A percentile compares a stretch with the other conserved stretches of the same genome.
Evolutionary conservation across 352 stramenopile genomes (phyloP).

Genomic region (Globisporangium cederbergense): DNA sequence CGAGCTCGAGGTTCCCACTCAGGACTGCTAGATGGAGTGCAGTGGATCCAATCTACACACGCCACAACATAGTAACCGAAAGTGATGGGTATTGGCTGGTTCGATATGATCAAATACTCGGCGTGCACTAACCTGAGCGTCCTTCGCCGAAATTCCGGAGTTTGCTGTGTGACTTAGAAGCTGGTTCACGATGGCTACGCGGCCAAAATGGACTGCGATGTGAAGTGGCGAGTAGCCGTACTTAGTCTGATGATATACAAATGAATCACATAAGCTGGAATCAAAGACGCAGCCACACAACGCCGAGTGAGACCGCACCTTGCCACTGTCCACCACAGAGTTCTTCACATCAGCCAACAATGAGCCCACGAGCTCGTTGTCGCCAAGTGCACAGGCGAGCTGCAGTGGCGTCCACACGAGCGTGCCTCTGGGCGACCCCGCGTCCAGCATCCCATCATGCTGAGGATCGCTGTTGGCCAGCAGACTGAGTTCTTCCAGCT

Average conservation of each 20-base stretch:
- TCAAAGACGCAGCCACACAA: neutral
- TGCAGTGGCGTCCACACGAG: conserved; percentile 73
- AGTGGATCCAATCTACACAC: conserved; percentile 39
- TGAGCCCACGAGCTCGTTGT: conserved; percentile 36
- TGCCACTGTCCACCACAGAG: conserved; percentile 3
- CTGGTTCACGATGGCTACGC: conserved; percentile 44
- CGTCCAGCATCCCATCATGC: conserved; percentile 35
- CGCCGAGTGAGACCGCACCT: neutral
- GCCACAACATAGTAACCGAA: neutral
- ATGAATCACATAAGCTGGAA: neutral
- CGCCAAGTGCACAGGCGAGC: conserved; percentile 70
- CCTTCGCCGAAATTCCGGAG: conserved; percentile 16
- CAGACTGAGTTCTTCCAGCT: conserved; percentile 38
- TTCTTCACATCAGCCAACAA: conserved; percentile 26
- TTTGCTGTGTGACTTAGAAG: conserved; percentile 29
- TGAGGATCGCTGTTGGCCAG: conserved; percentile 19
- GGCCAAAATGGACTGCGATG: conserved; percentile 60
- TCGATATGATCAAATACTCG: neutral
- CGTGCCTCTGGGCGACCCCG: conserved; percentile 47
- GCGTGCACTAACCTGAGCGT: conserved; percentile 20
- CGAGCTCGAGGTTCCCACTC: conserved; percentile 38
- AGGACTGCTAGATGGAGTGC: conserved; percentile 66
- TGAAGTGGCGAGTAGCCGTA: conserved; percentile 66
- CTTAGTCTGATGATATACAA: conserved; percentile 34
- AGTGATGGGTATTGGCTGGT: neutral